These are phyloP conservation scores for Agastache rugosa DNA, from an alignment of 257 asterid genomes.

Conservation along the genomic window DNA sequence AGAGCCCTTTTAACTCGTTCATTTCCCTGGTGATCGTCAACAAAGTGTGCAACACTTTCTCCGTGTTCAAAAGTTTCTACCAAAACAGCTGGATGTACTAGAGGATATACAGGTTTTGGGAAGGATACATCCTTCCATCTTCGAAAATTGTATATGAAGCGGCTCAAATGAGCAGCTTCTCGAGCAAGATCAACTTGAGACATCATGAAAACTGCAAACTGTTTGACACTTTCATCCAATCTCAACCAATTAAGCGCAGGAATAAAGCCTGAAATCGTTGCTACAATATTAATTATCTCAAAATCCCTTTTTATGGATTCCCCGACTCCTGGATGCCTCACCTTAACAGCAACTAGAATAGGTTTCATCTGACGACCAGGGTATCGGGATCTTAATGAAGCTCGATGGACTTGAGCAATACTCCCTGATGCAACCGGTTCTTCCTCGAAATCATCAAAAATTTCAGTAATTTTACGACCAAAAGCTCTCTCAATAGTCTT, in stretches of 20 bases:
- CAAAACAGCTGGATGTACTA: slow-evolving; percentile 90
- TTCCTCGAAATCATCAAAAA: slow-evolving; percentile 82
- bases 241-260: slow-evolving; percentile 86
- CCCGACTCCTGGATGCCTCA: slow-evolving; percentile 92
- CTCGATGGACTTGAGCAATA: slow-evolving; percentile 91
- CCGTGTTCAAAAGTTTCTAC: slow-evolving; percentile 93
- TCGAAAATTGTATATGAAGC: slow-evolving; percentile 84
- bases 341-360: slow-evolving; percentile 81
- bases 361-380: slow-evolving; percentile 68
- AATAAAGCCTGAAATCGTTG: slow-evolving; percentile 63
- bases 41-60: slow-evolving; percentile 76
- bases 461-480: slow-evolving; percentile 68
- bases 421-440: slow-evolving; percentile 93
- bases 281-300: slow-evolving; percentile 71
- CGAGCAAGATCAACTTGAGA: slow-evolving; percentile 91
- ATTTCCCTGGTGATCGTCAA: slow-evolving; percentile 68
- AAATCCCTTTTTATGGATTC: slow-evolving; percentile 88
- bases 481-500: slow-evolving; percentile 77
- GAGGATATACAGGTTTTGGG: slow-evolving; percentile 90
- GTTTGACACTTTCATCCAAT: slow-evolving; percentile 85
- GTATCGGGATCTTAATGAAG: slow-evolving; percentile 61
- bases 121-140: slow-evolving; percentile 85
- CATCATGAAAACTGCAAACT: slow-evolving; percentile 90
- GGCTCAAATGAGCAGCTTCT: slow-evolving; percentile 91
- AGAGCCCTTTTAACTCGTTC: slow-evolving; percentile 73